Conservation (phyloP, 768 basidiomycete species). For the Mycena rebaudengoi region DNA sequence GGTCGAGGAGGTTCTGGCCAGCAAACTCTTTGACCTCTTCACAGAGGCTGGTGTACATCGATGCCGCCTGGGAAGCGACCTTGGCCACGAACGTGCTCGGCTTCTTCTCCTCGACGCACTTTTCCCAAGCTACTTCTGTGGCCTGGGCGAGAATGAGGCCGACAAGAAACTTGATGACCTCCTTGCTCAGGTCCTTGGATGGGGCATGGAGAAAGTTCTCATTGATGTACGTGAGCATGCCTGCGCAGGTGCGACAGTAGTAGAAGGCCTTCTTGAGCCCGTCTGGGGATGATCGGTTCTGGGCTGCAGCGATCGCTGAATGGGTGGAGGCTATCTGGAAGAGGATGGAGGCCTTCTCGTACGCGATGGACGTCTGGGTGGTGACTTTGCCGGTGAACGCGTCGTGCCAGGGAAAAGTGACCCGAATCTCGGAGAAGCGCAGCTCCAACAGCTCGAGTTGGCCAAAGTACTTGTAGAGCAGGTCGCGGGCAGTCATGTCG, state of each 20-base stretch:
- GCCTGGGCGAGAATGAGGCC: conserved; percentile 92
- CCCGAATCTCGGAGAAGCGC: conserved; percentile 94
- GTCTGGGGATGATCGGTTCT: conserved; percentile 89
- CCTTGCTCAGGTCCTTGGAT: conserved; percentile 91
- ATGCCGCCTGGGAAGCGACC: conserved; percentile 84
- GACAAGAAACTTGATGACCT: conserved; percentile 93
- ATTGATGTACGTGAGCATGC: conserved; percentile 98
- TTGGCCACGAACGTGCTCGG: conserved; percentile 78
- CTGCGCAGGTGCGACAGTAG: conserved; percentile 89
- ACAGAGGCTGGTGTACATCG: conserved; percentile 79
- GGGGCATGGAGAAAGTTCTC: conserved; percentile 99
- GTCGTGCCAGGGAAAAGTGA: conserved; percentile 96
- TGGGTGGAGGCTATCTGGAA: conserved; percentile 97
- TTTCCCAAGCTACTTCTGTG: conserved; percentile 96
- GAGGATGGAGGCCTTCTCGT: conserved; percentile 96
- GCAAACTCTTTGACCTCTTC: conserved; percentile 98
- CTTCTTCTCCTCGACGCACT: conserved; percentile 94
- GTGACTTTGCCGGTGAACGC: conserved; percentile 95
- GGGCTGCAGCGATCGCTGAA: conserved; percentile 87
- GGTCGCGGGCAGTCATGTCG: conserved; percentile 92
- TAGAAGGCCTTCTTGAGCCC: conserved; percentile 94
- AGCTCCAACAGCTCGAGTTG: conserved; percentile 97
- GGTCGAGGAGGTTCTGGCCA: conserved; percentile 94
- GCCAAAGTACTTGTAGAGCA: conserved; percentile 99
- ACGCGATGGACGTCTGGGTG: conserved; percentile 95